Evolutionary conservation across 495 filamentous ascomycete species (phyloP), one percentile per base, ranked within the genome.

Genomic region (Aspergillus incahuasiensis): DNA sequence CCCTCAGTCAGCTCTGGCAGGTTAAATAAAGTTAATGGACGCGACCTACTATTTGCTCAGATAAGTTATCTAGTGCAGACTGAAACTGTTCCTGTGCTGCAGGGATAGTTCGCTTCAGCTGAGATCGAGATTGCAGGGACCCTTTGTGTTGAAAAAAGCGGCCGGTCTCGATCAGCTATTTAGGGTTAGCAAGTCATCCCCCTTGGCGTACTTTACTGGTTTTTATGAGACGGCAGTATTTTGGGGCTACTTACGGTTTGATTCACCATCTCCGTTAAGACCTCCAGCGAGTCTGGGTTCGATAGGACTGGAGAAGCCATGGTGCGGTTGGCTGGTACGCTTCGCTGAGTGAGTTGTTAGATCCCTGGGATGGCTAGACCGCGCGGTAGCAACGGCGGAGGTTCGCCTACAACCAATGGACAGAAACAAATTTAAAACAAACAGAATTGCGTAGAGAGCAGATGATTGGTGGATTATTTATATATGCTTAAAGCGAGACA

Each of bases 21-120:
- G 24, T 6, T 38, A 15, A 15, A 35, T n/a, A 32, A 15, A 24
- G 19, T 30, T 5, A 25, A 0, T n/a, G 12, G 32, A 42, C 45
- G 24, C 24, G 7, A 74, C 79, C 42, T 67, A 81, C 79, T 61
- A 82, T 82, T 53, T 81, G 72, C 34, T 78, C 70, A 28, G 78
- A 78, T 24, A 80, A 67, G 24, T 73, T 71, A 62, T 82, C 79
- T 45, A 82, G 58, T 6, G 79, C 77, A 40, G 63, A 61, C 59
- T 80, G 77, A 44, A 78, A 81, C 52, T 70, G 62, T 30, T 74
- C 69, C 55, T 79, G 74, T 13, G 78, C 76, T 30, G 55, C 57
- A 5, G 76, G 74, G 15, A 80, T 64, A 13, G 72, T 64, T 15
- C 72, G 72, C 48, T 70, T 74, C 35, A 79, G 59, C 22, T 74